Percentiles rank a stretch among this genome's conserved stretches.
These are phyloP conservation scores for Medicago arabica DNA, from an alignment of 306 rosid genomes.

Conservation along the genomic window DNA sequence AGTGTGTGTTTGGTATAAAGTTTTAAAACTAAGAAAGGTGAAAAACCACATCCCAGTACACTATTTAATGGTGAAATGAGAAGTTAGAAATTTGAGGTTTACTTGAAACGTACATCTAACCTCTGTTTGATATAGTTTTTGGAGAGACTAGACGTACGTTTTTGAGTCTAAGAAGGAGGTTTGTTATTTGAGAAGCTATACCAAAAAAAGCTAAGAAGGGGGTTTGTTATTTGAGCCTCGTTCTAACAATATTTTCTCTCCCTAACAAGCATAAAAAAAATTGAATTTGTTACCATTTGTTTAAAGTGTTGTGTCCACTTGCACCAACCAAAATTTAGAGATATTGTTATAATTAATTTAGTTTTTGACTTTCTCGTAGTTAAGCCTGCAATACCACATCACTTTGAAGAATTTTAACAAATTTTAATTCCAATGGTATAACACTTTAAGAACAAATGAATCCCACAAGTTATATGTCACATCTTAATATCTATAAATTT, in stretches of 20 bases:
- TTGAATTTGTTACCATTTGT: not conserved
- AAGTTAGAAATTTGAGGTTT: too few species aligned
- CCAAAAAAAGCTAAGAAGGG: too few species aligned
- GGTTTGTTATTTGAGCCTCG: not conserved
- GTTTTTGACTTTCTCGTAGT: not conserved
- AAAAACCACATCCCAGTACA: too few species aligned
- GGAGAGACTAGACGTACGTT: too few species aligned
- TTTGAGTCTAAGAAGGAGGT: too few species aligned
- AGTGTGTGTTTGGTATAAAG: too few species aligned
- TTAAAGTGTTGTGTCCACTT: not conserved
- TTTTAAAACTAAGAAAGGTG: too few species aligned
- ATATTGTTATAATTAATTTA: not conserved
- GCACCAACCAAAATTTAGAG: not conserved
- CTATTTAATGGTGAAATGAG: too few species aligned
- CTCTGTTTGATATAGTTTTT: too few species aligned
- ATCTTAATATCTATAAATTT: conserved; percentile 1
- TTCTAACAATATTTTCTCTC: not conserved
- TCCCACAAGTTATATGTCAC: not conserved
- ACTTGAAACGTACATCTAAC: too few species aligned
- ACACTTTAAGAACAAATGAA: not conserved
- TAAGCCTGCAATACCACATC: not conserved
- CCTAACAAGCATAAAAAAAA: too few species aligned
- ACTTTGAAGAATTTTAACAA: not conserved
- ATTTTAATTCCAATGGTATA: not conserved
- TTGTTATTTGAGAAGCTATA: too few species aligned